Base-by-base conservation (phyloP, 345 rosid genomes). In the Salix udensis region DNA sequence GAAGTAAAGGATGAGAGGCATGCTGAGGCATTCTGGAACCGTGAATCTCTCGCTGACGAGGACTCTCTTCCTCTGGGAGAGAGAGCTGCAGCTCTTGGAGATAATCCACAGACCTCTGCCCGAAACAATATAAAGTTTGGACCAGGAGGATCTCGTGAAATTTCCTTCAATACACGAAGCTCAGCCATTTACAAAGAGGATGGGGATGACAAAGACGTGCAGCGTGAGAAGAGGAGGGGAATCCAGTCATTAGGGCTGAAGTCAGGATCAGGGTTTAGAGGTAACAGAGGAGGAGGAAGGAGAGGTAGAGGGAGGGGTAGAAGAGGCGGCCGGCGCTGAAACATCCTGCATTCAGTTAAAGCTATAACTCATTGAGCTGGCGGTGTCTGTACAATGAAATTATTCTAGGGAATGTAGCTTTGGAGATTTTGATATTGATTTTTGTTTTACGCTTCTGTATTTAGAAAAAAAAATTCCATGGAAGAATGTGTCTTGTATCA, bases 1-100 rank as follows among this genome's bases (percentile, higher is more conserved):
- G 98, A 89, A 89, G 96, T 91, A 73, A 95, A 90, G 89, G 97
- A 91, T 55, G 91, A 87, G 84, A 85, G 93, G 73, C 98, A 93
- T 18, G 96, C 96, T 18, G 91, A 91, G 70, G 98, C 99, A 14
- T 93, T 89, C 79, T 83, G 82, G 85, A 89, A 86, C 71, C 72
- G 81, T 0, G 76, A 48, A 48, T 96, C 98, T 2, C 91, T 93
- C 44, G 88, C 88, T 8, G 83, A 85, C 77, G 98, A 90, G 89
- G 94, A 89, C 40, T 80, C 88, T 70, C 93, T 93, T 77, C 89
- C 94, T 10, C 13, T 96, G 65, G 97, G 93, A 4, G 98, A 93
- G 85, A 93, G 98, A 73, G 92, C 81, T 31, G 88, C 88, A 69
- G 91, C 90, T 61, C 84, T 90, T 76, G 86, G 86, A 81, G 84